phyloP scores from a whole-genome alignment of 2,329 filamentous ascomycete species.

The Colletotrichum sp. region DNA sequence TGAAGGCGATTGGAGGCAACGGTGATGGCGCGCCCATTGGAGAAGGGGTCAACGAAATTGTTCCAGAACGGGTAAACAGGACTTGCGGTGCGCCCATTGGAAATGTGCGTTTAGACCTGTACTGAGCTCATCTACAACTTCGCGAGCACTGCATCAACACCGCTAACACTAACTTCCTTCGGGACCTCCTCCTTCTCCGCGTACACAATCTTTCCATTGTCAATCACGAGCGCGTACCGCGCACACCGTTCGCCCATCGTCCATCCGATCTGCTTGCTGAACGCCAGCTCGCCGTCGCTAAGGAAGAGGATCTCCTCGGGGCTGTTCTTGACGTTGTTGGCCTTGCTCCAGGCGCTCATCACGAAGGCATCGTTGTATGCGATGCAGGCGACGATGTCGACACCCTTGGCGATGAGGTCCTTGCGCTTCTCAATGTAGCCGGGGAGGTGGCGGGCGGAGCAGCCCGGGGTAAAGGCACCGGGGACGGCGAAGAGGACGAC shows the following conservation, averaged over 20 bases:
- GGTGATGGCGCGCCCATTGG: no score
- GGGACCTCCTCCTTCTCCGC: slow-evolving; percentile 71
- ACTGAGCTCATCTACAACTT: slow-evolving; percentile 46
- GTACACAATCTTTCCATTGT: slow-evolving; percentile 83
- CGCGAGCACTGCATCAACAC: slow-evolving; percentile 57
- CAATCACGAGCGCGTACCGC: slow-evolving; percentile 80
- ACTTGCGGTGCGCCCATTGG: neutral
- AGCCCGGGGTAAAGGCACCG: slow-evolving; percentile 86
- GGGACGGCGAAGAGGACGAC: slow-evolving; percentile 60
- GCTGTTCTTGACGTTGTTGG: slow-evolving; percentile 72
- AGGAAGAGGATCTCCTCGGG: slow-evolving; percentile 75
- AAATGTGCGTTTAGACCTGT: neutral
- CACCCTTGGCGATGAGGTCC: slow-evolving; percentile 77
- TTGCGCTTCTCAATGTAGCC: slow-evolving; percentile 76
- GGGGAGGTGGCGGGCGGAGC: slow-evolving; percentile 80
- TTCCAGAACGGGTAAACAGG: no score
- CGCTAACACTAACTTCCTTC: slow-evolving; percentile 50
- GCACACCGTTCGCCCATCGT: slow-evolving; percentile 73
- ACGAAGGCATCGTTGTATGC: slow-evolving; percentile 86
- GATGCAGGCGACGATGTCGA: slow-evolving; percentile 81
- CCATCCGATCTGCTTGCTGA: slow-evolving; percentile 82
- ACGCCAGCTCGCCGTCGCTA: slow-evolving; percentile 69
- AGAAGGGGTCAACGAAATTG: no score
- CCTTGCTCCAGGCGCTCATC: slow-evolving; percentile 90
- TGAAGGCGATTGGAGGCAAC: no score